Evolutionary conservation across 129 eudicot genomes (phyloP), one percentile per base, ranked within the genome.

Genomic region (Dittrichia graveolens): DNA sequence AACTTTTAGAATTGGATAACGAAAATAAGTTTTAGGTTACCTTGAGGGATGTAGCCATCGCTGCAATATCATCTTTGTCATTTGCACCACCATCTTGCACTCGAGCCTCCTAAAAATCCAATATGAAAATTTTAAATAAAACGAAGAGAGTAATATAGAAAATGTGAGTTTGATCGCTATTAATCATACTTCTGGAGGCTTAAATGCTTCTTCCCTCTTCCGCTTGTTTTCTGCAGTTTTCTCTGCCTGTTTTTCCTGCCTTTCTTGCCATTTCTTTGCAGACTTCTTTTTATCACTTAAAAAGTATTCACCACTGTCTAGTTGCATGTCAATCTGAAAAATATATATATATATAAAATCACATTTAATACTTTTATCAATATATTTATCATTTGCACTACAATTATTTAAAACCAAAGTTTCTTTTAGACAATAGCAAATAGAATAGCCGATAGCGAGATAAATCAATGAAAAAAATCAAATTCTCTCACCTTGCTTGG

Each of bases 241-340:
- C 57, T 87, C 96, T 11, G 89, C 87, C 79, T 94, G 99, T 56
- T 90, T 90, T 60, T 83, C 95, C 85, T 90, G 97, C 83, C 85
- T 90, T 66, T 90, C 97, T 79, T 81, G 91, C 99, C 97, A 94
- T 70, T 88, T 83, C 96, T 86, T 94, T 61, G 88, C 86, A 40
- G 81, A 78, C 79, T 90, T 94, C 92, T 86, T 90, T 76, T 88
- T 74, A 61, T 94, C 99, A 45, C 89, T 88, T 74, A 90, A 80
- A 76, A 94, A 94, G 92, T 86, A 94, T 73, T 94, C 97, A 63
- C 97, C 99, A 67, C 79, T 88, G 58, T 86, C 99, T 75, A 94
- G 78, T 86, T 88, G 93, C 80, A 75, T 35, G 76, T 94, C 99
- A 50, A 88, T 79, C 99, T 94, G 78, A 54, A 73, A 43, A 44